Evolutionary conservation across 140 eudicot species (phyloP), one percentile per base, ranked within the genome.

Genomic region (Cichorium intybus): DNA sequence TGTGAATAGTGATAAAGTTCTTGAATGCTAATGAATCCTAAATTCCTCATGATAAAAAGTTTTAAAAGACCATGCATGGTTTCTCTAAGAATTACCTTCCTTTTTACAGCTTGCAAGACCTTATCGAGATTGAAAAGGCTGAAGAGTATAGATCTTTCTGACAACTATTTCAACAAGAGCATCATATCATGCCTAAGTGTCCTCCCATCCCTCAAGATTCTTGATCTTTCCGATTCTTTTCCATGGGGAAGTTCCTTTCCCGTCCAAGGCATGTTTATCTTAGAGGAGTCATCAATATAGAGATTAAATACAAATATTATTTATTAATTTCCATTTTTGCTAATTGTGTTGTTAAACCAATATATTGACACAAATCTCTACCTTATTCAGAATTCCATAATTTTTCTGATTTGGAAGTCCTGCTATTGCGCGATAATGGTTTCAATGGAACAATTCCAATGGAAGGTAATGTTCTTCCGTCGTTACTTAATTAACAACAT

Each of bases 171-270:
- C 34, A 6, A 68, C 65, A 68, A 15, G 27, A 53, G 56, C 56
- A n/a, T 68, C 11, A 21, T 55, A 35, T 54, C 54, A 16, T 68
- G 64, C 24, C 33, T 71, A 64, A 60, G 56, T 49, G 7, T 23
- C 22, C 62, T 71, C 4, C 31, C 76, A 28, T 59, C 28, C 23
- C 61, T 60, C 56, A 33, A 60, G 45, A 56, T 8, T 57, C 63
- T 69, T 45, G 63, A 37, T 29, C 56, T 57, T 10, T 12, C 46
- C 0, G 48, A 18, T 46, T 37, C 46, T 0, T 0, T 12, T 12
- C 3, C 16, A 37, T 2, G 10, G n/a, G 46, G 46, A 37, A 37
- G 10, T 34, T 28, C 62, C 34, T 56, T 29, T 18, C 55, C 66
- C 4, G 4, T 24, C 26, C 68, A 45, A 70, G 75, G 75, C 24